Evolutionary conservation across 2,329 filamentous ascomycete genomes (phyloP), one percentile per base, ranked within the genome.

Genomic region (Neonectria punicea): DNA sequence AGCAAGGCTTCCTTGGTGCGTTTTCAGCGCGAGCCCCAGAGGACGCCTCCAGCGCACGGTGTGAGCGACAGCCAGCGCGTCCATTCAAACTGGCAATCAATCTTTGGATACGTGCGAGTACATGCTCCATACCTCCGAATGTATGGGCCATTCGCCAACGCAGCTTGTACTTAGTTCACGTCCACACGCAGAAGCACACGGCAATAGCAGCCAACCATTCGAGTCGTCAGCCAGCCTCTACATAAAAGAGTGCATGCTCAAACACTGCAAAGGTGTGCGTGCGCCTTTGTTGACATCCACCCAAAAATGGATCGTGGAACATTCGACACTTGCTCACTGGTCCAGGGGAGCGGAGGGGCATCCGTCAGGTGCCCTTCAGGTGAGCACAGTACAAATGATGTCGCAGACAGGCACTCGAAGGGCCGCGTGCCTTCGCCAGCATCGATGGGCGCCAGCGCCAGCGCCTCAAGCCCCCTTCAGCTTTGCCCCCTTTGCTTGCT

Each of bases 381-480:
- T 62, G 70, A 73, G 57, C 50, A 55, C 58, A 53, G 57, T 53
- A 55, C 58, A 50, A 60, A 53, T 63, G 54, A 32, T 51, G 56
- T 36, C 28, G 41, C 28, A 36, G 36, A n/a, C 69, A 73, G 71
- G 71, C 71, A 73, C 68, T 53, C 49, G 58, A 39, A 36, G 53
- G 66, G 58, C 65, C 68, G 63, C 67, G 63, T 68, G 67, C 70
- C 41, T 63, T 63, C 56, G 53, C 58, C 57, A 51, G 58, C 62
- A 63, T 69, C 63, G 67, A 43, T 43, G 39, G 51, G 53, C 53
- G 36, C 53, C 70, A 70, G 66, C 70, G 56, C 64, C 70, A 70
- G 70, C 63, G 71, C 65, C 68, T 50, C 44, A 63, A 72, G 49
- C 71, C 71, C 71, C 71, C 70, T 72, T 72, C 69, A 61, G 56